Evolutionary conservation across 2,329 filamentous ascomycete genomes (phyloP).

Genomic region (Tolypocladium cylindrosporum): DNA sequence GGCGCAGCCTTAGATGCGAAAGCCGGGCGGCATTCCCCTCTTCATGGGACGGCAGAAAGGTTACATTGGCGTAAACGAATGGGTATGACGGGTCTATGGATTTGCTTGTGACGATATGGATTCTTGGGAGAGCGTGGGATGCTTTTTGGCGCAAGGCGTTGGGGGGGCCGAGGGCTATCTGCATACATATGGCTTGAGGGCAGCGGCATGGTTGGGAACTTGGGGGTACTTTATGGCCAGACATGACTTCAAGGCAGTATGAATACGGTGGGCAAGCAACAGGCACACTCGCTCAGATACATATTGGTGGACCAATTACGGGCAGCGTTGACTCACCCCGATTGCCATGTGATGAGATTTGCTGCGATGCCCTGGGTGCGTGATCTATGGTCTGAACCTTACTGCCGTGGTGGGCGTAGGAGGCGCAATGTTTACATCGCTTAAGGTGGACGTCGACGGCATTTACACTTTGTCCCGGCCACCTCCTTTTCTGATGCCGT

Average conservation of each 20-base stretch:
- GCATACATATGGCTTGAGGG: not conserved
- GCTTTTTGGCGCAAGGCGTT: not conserved
- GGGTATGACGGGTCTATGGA: not conserved
- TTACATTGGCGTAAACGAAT: not conserved
- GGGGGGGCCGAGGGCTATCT: not conserved
- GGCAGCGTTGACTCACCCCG: not conserved
- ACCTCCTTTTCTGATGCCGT: too few relatives aligned
- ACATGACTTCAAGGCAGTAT: not conserved
- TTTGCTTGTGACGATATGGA: not conserved
- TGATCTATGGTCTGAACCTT: not conserved
- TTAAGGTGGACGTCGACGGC: not conserved
- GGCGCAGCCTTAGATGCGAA: constrained; percentile 5
- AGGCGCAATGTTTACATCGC: not conserved
- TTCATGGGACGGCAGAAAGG: not conserved
- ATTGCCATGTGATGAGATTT: not conserved
- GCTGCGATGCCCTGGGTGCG: not conserved
- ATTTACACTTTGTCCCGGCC: not conserved
- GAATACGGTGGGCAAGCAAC: not conserved
- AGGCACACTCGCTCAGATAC: not conserved
- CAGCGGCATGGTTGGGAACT: not conserved
- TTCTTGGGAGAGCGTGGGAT: not conserved
- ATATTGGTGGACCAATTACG: not conserved
- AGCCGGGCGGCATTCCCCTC: not conserved
- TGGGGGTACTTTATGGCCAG: not conserved
- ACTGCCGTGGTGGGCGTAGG: not conserved